Evolutionary conservation across 169 alveolate genomes (phyloP), one percentile per base, ranked within the genome.

Genomic region (Plasmodium reichenowi): DNA sequence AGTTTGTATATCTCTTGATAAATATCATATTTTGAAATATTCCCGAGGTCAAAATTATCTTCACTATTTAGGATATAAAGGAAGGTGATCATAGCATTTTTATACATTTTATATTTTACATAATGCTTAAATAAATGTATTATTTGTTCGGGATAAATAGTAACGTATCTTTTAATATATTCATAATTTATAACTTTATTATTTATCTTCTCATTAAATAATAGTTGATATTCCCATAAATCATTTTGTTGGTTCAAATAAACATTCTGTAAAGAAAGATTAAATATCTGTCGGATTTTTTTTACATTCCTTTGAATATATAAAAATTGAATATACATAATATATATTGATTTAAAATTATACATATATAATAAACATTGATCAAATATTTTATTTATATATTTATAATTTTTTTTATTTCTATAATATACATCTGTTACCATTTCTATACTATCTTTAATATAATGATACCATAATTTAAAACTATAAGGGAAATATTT

Each of bases 211-310:
- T 67, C 59, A 43, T 7, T 43, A 43, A 54, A 80, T 10, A 48
- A 20, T 24, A 80, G 63, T 47, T 54, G 73, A 12, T 68, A 80
- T 13, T 56, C 26, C 90, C 90, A 80, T 1, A 80, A n/a, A 72
- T 80, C 85, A 67, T 80, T 80, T n/a, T 80, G 90, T 15, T 80
- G 90, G 68, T 80, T 80, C 50, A 80, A 60, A 50, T 10, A 56
- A 26, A 80, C 60, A 60, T 80, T 80, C 8, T 68, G 90, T 20
- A 80, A 15, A 62, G 85, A 59, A 0, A 7, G 80, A 29, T 80
- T 80, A 54, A 80, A 80, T 6, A 68, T 50, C 17, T 67, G 43
- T 20, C 90, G 67, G 56, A 80, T 80, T 17, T 80, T 80, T 68
- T 80, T 38, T 3, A 80, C 56, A 26, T 80, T 38, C 43, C 90